phyloP scores from a whole-genome alignment of 2,329 filamentous ascomycete species.

The Plenodomus biglobosus region DNA sequence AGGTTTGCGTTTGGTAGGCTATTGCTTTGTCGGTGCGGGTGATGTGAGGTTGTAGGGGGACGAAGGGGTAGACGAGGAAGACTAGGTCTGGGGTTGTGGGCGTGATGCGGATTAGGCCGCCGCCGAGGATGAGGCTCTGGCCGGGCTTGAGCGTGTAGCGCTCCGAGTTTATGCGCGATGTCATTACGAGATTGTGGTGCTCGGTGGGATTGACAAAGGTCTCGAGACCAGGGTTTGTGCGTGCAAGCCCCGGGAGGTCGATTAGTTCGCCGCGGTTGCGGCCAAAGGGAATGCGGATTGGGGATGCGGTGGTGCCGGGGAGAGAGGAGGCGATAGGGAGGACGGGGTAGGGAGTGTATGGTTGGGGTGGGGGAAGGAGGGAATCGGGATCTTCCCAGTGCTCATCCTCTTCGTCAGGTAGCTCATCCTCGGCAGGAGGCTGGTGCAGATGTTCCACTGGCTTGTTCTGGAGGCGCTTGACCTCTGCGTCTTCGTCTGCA shows the following conservation, averaged over 20 bases:
- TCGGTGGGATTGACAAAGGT: conserved; percentile 68
- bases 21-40: conserved; percentile 80
- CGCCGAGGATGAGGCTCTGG: conserved; percentile 76
- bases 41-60: conserved; percentile 73
- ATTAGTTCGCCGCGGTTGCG: conserved; percentile 85
- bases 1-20: conserved; percentile 63
- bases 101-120: conserved; percentile 85
- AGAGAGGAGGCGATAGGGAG: conserved; percentile 86
- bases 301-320: conserved; percentile 91
- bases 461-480: conserved; percentile 22
- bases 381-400: conserved; percentile 37
- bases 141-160: conserved; percentile 72
- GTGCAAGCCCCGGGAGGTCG: conserved; percentile 82
- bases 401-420: conserved; percentile 17
- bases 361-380: conserved; percentile 74
- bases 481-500: conserved; percentile 37
- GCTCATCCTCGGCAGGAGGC: conserved; percentile 18
- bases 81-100: conserved; percentile 65
- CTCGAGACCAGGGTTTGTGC: conserved; percentile 65
- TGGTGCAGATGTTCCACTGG: conserved; percentile 23
- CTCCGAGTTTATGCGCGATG: conserved; percentile 69
- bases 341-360: conserved; percentile 72
- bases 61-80: conserved; percentile 83
- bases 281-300: conserved; percentile 89
- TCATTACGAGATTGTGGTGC: conserved; percentile 74